Percentiles rank a stretch among this genome's conserved stretches.
Conservation (phyloP, 768 basidiomycete genomes). For the Nidularia sp. region DNA sequence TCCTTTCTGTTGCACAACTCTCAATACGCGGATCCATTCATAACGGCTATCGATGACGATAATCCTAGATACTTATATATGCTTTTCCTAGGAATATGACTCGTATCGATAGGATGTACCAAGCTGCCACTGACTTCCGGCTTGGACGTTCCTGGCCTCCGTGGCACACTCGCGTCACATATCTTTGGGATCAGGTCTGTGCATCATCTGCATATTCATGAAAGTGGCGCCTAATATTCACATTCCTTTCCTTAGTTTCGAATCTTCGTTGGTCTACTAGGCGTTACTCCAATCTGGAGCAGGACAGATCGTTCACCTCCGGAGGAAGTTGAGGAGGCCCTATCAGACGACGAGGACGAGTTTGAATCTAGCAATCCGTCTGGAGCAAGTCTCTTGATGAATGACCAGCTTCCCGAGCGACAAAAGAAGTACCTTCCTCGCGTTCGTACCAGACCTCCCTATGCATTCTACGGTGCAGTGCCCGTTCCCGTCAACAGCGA, state of each 20-base stretch:
- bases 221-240: no score
- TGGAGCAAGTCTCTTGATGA: slow-evolving; percentile 3
- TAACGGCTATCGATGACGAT: not conserved
- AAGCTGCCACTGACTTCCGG: slow-evolving; percentile 56
- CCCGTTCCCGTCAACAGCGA: slow-evolving; percentile 27
- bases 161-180: slow-evolving; percentile 20
- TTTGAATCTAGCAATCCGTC: slow-evolving; percentile 17
- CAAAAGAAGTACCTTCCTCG: slow-evolving; percentile 12
- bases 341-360: slow-evolving; percentile 28
- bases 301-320: slow-evolving; percentile 26
- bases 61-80: slow-evolving; percentile 1
- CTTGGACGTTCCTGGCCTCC: slow-evolving; percentile 34
- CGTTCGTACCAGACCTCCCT: slow-evolving; percentile 25
- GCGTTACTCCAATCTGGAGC: slow-evolving; percentile 40
- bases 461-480: slow-evolving; percentile 27
- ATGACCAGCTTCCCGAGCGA: slow-evolving; percentile 4
- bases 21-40: no score
- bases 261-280: slow-evolving; percentile 54
- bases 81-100: slow-evolving; percentile 30
- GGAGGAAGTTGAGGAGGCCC: slow-evolving; percentile 16
- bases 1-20: not conserved
- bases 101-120: slow-evolving; percentile 51
- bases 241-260: slow-evolving; percentile 43
- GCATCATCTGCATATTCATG: slow-evolving; percentile 2
- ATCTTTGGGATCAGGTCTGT: slow-evolving; percentile 66